A percentile compares a stretch with the other conserved stretches of the same genome.
Evolutionary conservation across 768 basidiomycete genomes (phyloP).

Genomic region (Leucogyrophana mollusca): DNA sequence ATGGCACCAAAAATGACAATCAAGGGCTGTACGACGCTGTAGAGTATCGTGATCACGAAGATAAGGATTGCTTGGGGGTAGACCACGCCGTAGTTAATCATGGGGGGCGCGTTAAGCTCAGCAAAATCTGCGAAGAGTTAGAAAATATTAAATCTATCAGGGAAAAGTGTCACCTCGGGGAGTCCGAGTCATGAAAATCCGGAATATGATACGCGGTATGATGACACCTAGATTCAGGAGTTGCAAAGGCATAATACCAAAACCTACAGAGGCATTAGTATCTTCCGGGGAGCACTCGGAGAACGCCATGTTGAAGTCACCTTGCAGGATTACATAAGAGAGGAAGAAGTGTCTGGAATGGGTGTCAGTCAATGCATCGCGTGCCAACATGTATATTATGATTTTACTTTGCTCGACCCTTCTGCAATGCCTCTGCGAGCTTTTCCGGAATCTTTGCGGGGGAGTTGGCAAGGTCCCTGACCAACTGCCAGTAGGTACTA

Average conservation of each 20-base stretch:
- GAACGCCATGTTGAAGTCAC: constrained; percentile 33
- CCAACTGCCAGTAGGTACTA: constrained; percentile 88
- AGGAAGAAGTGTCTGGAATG: constrained; percentile 72
- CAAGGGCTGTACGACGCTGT: constrained; percentile 94
- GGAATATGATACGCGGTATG: constrained; percentile 72
- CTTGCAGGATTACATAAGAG: constrained; percentile 83
- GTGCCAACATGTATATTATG: constrained; percentile 9
- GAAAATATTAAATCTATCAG: background rate
- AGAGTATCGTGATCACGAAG: constrained; percentile 92
- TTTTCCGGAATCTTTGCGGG: constrained; percentile 95
- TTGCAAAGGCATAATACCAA: constrained; percentile 96
- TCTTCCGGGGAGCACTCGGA: background rate
- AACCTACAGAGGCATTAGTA: constrained; percentile 40
- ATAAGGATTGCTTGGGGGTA: constrained; percentile 97
- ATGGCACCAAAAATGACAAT: constrained; percentile 94
- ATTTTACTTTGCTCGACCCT: constrained; percentile 64
- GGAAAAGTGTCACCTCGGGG: constrained; percentile 67
- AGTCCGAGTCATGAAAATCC: constrained; percentile 80
- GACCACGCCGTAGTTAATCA: constrained; percentile 97
- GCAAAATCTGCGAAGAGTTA: constrained; percentile 71
- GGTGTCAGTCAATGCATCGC: constrained; percentile 1
- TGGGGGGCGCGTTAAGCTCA: constrained; percentile 94
- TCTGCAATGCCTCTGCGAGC: constrained; percentile 79
- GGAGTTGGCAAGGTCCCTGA: constrained; percentile 88
- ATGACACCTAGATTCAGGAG: constrained; percentile 89